Conservation (phyloP, 2,329 filamentous ascomycete species). For the Exophiala sp. region DNA sequence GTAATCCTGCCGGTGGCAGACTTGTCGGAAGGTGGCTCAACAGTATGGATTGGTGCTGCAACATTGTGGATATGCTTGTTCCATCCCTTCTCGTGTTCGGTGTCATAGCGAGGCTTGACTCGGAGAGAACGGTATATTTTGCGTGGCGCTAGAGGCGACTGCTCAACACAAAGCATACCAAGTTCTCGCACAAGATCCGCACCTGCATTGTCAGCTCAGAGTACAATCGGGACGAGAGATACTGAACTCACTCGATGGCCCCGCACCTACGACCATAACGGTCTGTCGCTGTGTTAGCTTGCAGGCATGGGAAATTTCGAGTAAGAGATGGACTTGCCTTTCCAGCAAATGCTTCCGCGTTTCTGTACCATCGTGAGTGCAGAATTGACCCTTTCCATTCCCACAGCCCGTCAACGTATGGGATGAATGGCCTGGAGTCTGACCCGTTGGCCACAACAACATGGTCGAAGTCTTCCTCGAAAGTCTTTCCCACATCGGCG, state of each 20-base stretch:
- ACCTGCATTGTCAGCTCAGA: slow-evolving; percentile 2
- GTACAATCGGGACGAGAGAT: background rate
- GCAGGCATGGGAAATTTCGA: background rate
- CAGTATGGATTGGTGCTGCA: slow-evolving; percentile 1
- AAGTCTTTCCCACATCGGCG: slow-evolving; percentile 2
- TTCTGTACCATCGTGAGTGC: slow-evolving; percentile 9
- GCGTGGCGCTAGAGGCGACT: slow-evolving; percentile 4
- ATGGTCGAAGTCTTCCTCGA: slow-evolving; percentile 8
- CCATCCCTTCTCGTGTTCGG: slow-evolving; percentile 10
- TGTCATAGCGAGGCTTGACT: slow-evolving; percentile 9
- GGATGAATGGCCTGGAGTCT: slow-evolving; percentile 12
- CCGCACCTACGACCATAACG: slow-evolving; percentile 9
- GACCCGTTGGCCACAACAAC: slow-evolving; percentile 12
- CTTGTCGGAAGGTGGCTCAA: slow-evolving; percentile 1
- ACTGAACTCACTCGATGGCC: slow-evolving; percentile 9
- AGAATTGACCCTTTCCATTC: slow-evolving; percentile 5
- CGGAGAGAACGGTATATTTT: slow-evolving; percentile 7
- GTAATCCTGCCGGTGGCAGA: slow-evolving; percentile 7
- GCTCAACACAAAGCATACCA: slow-evolving; percentile 9
- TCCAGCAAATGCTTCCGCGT: slow-evolving; percentile 9
- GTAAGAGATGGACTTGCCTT: slow-evolving; percentile 2
- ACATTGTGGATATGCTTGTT: slow-evolving; percentile 2
- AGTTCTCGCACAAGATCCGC: slow-evolving; percentile 12
- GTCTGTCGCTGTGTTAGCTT: slow-evolving; percentile 1
- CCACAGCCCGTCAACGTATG: slow-evolving; percentile 6